A percentile compares a stretch with the other conserved stretches of the same genome.
These are phyloP conservation scores for Phlegmacium glaucopus DNA, from an alignment of 768 basidiomycete genomes.

Conservation along the genomic window DNA sequence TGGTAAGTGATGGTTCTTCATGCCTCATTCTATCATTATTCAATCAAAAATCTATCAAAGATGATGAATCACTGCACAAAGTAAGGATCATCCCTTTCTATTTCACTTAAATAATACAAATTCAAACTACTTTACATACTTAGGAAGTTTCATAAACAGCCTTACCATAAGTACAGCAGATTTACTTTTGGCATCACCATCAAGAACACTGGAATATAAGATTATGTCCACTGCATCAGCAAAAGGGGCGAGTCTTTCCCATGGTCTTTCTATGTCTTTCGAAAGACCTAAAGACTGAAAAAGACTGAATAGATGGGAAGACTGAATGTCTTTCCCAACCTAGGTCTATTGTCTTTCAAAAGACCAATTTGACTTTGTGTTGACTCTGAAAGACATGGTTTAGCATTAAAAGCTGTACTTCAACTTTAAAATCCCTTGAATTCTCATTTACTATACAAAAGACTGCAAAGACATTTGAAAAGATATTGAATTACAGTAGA, in stretches of 20 bases:
- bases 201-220: too few relatives aligned
- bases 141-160: slow-evolving; percentile 44
- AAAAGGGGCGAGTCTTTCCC: neutral
- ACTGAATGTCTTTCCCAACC: neutral
- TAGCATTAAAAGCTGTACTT: neutral
- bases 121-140: too few relatives aligned
- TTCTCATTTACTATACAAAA: neutral
- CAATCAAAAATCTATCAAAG: slow-evolving; percentile 13
- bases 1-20: slow-evolving; percentile 24
- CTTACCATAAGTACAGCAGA: slow-evolving; percentile 45
- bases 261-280: neutral
- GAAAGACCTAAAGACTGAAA: neutral
- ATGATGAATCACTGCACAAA: slow-evolving; percentile 43
- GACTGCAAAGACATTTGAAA: neutral
- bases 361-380: neutral
- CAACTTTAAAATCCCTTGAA: too few relatives aligned
- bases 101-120: too few relatives aligned
- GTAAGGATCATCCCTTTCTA: slow-evolving; percentile 19
- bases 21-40: neutral
- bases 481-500: neutral
- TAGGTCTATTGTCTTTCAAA: neutral
- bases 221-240: too few relatives aligned
- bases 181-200: too few relatives aligned
- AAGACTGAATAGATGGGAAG: neutral
- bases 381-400: neutral